Percentiles rank a stretch among this genome's conserved stretches.
Evolutionary conservation across 345 rosid genomes (phyloP).

Genomic region (Acer saccharum): DNA sequence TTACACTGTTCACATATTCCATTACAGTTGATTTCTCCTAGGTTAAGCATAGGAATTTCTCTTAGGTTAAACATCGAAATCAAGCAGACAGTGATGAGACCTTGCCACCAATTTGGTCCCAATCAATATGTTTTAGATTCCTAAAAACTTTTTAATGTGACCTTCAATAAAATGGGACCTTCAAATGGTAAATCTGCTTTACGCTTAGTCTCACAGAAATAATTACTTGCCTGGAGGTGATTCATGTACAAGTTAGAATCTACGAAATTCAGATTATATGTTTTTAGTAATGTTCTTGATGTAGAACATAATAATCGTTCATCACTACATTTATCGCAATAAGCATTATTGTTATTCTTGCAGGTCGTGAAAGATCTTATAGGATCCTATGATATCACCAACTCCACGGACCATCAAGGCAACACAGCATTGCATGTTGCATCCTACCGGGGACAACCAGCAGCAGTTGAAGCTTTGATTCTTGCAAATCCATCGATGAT

Average conservation of each 20-base stretch:
- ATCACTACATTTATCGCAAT: not conserved
- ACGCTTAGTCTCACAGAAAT: not conserved
- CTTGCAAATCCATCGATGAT: constrained; percentile 53
- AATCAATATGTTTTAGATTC: not conserved
- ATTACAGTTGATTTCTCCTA: not conserved
- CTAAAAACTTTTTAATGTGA: not conserved
- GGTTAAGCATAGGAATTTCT: not conserved
- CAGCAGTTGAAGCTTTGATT: constrained; percentile 58
- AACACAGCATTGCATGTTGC: constrained; percentile 78
- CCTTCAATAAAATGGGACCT: not conserved
- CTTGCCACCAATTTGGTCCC: not conserved
- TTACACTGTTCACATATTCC: not conserved
- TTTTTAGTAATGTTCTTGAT: not conserved
- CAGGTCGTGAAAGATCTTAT: constrained; percentile 71
- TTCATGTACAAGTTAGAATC: not conserved
- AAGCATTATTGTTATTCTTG: not conserved
- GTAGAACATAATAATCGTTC: not conserved
- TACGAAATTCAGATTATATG: not conserved
- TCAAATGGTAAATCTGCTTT: not conserved
- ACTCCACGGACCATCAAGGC: constrained; percentile 59
- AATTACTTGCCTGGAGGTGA: not conserved
- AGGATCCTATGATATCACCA: constrained; percentile 47
- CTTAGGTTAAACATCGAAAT: not conserved
- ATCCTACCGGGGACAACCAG: constrained; percentile 72
- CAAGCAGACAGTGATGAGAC: not conserved